Conservation (phyloP, 2,329 filamentous ascomycete species). For the Beauveria sp. region DNA sequence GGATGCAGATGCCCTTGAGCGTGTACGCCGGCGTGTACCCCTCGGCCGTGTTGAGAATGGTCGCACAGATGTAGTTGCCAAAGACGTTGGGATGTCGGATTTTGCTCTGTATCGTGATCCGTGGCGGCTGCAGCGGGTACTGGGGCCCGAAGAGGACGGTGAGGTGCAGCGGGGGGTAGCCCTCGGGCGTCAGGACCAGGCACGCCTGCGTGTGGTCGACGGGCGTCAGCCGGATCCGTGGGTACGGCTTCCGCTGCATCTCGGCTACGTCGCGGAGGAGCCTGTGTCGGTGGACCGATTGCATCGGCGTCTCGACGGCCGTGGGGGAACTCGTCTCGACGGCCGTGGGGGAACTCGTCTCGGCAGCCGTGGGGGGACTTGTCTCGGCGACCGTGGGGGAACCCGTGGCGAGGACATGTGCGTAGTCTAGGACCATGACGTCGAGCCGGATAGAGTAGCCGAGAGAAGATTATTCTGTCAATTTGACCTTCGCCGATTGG, state of each 20-base stretch:
- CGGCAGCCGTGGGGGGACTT: no score
- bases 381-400: neutral
- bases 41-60: constrained; percentile 33
- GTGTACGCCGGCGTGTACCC: constrained; percentile 44
- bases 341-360: no score
- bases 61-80: constrained; percentile 36
- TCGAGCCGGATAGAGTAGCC: neutral
- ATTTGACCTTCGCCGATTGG: neutral
- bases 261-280: constrained; percentile 38
- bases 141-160: constrained; percentile 25
- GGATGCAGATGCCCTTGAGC: constrained; percentile 40
- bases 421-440: neutral
- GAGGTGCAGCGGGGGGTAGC: constrained; percentile 34
- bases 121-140: constrained; percentile 34
- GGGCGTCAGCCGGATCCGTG: constrained; percentile 34
- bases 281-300: constrained; percentile 15
- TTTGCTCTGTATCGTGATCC: constrained; percentile 31
- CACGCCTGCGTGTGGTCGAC: constrained; percentile 31
- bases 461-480: neutral
- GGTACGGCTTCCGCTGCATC: constrained; percentile 36
- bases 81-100: constrained; percentile 40
- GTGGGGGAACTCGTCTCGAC: no score
- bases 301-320: neutral
- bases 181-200: constrained; percentile 34
- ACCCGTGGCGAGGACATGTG: neutral